These are phyloP conservation scores for Aureobasidium mangrovei DNA, from an alignment of 2,329 filamentous ascomycete species.

Conservation along the genomic window DNA sequence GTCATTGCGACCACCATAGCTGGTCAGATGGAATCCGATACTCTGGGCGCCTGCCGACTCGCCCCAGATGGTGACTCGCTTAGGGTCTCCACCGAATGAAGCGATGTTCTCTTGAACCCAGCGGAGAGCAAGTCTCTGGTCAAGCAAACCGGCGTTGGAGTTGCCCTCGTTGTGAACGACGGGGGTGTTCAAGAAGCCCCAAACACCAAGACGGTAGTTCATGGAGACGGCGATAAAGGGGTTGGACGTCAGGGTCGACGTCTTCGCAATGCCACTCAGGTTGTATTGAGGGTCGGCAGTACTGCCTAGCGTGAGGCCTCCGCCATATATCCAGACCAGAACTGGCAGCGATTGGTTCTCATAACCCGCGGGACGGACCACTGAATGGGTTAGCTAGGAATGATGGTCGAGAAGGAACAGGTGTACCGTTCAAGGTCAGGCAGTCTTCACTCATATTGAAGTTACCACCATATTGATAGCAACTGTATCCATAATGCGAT, in stretches of 20 bases:
- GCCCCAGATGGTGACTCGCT: slow-evolving; percentile 54
- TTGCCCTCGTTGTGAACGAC: slow-evolving; percentile 34
- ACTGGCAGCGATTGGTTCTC: slow-evolving; percentile 15
- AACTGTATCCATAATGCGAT: slow-evolving; percentile 37
- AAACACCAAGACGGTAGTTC: slow-evolving; percentile 46
- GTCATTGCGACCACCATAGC: slow-evolving; percentile 35
- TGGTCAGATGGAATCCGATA: slow-evolving; percentile 33
- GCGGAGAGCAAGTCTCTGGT: slow-evolving; percentile 50
- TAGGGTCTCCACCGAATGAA: slow-evolving; percentile 51
- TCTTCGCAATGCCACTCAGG: slow-evolving; percentile 21
- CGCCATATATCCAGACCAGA: slow-evolving; percentile 19
- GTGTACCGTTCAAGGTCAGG: slow-evolving; percentile 31
- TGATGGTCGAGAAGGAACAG: not conserved
- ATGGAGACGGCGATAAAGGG: slow-evolving; percentile 47
- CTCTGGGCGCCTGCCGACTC: slow-evolving; percentile 41
- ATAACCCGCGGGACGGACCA: slow-evolving; percentile 20
- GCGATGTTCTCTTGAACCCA: slow-evolving; percentile 55
- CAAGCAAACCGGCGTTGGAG: slow-evolving; percentile 55
- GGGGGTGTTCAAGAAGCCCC: slow-evolving; percentile 44
- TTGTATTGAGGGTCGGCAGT: slow-evolving; percentile 19
- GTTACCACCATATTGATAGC: slow-evolving; percentile 37
- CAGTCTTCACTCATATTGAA: slow-evolving; percentile 43
- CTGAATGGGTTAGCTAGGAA: not conserved
- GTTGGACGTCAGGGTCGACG: slow-evolving; percentile 43
- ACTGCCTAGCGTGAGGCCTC: slow-evolving; percentile 16